phyloP scores from a whole-genome alignment of 345 rosid genomes.

The Eucalyptus dawsonii region DNA sequence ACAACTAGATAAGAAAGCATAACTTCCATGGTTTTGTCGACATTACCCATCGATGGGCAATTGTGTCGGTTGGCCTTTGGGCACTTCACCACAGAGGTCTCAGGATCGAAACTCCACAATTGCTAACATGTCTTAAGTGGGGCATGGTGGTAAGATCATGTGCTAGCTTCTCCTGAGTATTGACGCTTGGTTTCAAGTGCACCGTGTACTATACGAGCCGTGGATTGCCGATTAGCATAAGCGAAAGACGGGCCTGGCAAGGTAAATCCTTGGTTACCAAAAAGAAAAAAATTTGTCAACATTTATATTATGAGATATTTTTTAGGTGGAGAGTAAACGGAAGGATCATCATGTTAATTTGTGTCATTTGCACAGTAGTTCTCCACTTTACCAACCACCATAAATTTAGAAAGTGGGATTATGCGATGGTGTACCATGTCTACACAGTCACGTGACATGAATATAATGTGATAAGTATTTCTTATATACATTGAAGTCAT shows the following conservation, averaged over 20 bases:
- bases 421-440: fast-evolving
- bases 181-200: no score
- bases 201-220: no score
- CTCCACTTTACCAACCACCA: background rate
- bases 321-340: background rate
- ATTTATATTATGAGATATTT: background rate
- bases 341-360: background rate
- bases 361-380: background rate
- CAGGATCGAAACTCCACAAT: no score
- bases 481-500: background rate
- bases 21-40: background rate
- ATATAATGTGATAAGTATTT: background rate
- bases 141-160: no score
- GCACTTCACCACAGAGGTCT: no score
- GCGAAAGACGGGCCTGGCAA: no score
- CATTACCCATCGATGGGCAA: background rate
- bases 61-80: no score
- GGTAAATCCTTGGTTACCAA: no score
- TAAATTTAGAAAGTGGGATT: background rate
- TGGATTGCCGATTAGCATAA: no score
- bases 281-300: no score
- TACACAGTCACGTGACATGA: background rate
- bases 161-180: no score
- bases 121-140: no score
- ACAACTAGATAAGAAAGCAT: background rate